Base-by-base conservation (phyloP, 371 early-diverging fungal genomes). In the Circinella minor region DNA sequence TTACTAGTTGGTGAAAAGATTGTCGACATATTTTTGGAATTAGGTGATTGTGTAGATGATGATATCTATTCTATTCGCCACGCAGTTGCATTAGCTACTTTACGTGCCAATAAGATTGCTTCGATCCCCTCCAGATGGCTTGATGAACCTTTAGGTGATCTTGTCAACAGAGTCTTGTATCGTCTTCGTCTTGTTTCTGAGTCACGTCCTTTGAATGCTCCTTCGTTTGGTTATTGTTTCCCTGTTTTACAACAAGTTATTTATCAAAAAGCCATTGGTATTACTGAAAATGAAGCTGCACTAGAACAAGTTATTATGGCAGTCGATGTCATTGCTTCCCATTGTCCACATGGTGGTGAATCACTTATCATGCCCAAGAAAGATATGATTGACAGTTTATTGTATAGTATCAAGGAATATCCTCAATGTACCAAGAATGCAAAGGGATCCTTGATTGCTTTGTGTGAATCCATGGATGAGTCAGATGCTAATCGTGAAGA, bases 221-320 rank as follows among this genome's bases (percentile, higher is more conserved):
- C 93, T 6, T 88, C 93, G 14, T 95, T 96, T 77, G 80, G 92
- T n/a, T 92, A 88, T 71, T 77, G 94, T 64, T 93, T 96, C 82
- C 95, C 96, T 20, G 75, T 95, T 39, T 82, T 95, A 66, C 82
- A 88, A 47, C 85, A 90, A 37, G 85, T 94, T 36, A 86, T 94
- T 55, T 75, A 86, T 13, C 83, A 88, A 67, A 92, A 91, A 51
- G 92, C 94, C 20, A 79, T 92, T 64, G 81, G 83, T 17, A 84
- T 86, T 65, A 71, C 66, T 46, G 73, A 76, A 8, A 66, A 38
- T 3, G 85, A 90, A 65, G 83, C 81, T 75, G 84, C 87, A 0
- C 84, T 90, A 36, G 96, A 94, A 64, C 92, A 95, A 72, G 87
- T 92, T 13, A 83, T 87, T 62, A 86, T 92, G 81, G 90, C 90